Evolutionary conservation across 768 basidiomycete species (phyloP), one percentile per base, ranked within the genome.

Genomic region (Cubamyces sp.): DNA sequence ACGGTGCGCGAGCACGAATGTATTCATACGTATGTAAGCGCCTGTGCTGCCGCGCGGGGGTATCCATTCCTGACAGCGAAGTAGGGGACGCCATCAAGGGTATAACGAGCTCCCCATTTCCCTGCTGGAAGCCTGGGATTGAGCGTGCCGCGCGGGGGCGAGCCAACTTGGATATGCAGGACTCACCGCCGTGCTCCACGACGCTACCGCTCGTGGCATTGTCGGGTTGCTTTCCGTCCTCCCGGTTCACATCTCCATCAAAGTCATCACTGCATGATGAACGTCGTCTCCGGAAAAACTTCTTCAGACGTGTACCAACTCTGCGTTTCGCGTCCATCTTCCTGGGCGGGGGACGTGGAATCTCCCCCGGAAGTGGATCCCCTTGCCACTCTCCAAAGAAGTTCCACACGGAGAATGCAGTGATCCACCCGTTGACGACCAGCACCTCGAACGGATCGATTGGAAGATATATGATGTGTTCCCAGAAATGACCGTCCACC

Each of bases 401-500:
- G 16, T 40, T 26, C 61, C 61, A 66, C 11, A 61, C 66, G 19
- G 55, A 64, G 57, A 66, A 66, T 12, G 62, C 66, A 19, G 62
- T 57, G 49, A 66, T 49, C 66, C 66, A 66, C 9, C 66, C 66
- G 30, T 45, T 49, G 19, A 66, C 19, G 43, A 30, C 11, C 66
- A 63, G 43, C 52, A 61, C 12, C 15, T 19, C n/a, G 3, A 28
- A 18, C 16, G 28, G 16, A 54, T 34, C 34, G 4, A 34, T 6
- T 11, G 34, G 15, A 6, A 21, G 19, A 15, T 64, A 47, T 16
- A 45, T 53, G 53, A 67, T 43, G 26, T 59, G 53, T 8, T 19
- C 15, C 66, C 66, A 67, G 49, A 67, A 67, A 3, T 26, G 23
- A 40, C 61, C 25, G 40, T 67, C 59, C 0, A 67, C 69, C 16